A percentile compares a stretch with the other conserved stretches of the same genome.
phyloP scores from a whole-genome alignment of 345 rosid species.

The Ailanthus altissimus region DNA sequence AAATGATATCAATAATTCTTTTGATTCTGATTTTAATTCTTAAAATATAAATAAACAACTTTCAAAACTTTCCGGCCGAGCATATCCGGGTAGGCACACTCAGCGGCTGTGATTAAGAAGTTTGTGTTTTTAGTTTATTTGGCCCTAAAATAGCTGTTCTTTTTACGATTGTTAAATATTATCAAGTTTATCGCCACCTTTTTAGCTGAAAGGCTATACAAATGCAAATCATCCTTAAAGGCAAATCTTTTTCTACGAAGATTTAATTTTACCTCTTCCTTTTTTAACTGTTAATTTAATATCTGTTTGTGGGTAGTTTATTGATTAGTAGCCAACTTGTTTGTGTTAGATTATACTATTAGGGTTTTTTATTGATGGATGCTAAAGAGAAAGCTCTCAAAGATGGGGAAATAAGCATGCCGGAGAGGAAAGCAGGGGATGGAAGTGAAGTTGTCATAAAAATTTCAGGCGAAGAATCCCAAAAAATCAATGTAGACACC shows the following conservation, averaged over 20 bases:
- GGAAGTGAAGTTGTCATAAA: conserved; percentile 55
- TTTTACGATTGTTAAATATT: background rate
- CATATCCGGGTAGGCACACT: background rate
- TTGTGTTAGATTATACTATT: background rate
- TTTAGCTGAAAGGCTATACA: background rate
- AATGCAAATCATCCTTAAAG: no score
- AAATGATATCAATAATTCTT: no score
- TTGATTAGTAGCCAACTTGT: background rate
- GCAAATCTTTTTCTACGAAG: background rate
- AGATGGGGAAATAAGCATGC: conserved; percentile 36
- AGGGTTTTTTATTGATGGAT: conserved; percentile 27
- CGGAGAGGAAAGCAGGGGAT: conserved; percentile 41
- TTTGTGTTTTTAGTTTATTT: background rate
- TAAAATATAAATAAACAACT: no score
- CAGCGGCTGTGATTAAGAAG: background rate
- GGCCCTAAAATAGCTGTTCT: conserved; percentile 7
- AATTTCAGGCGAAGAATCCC: conserved; percentile 44
- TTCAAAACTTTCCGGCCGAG: no score
- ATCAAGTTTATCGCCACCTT: background rate
- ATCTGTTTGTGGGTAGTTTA: background rate
- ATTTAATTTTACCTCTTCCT: background rate
- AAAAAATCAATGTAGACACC: conserved; percentile 12
- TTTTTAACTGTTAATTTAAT: background rate
- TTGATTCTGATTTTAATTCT: no score
- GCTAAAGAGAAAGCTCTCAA: conserved; percentile 19